Evolutionary conservation across 1,284 basidiomycete genomes (phyloP), one percentile per base, ranked within the genome.

Genomic region (Leucoagaricus sp.): DNA sequence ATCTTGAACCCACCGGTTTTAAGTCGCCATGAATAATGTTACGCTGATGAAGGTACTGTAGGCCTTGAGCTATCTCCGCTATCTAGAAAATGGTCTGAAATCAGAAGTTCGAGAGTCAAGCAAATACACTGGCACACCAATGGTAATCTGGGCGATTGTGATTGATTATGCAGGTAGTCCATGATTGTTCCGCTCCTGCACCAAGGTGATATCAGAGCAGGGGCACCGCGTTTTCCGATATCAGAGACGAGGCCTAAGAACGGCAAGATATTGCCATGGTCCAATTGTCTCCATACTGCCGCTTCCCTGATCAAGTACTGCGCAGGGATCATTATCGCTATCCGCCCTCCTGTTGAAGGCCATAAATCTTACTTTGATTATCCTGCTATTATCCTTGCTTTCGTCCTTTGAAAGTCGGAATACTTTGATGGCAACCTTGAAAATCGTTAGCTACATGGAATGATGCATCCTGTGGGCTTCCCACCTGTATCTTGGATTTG

Each of bases 181-280:
- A 17, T 36, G 31, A 49, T 49, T 3, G 47, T 42, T 8, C 60
- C 64, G 12, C 60, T 53, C 31, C 53, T 45, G 31, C 62, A 67
- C 36, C 59, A 64, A 0, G 65, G 65, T 4, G 64, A 65, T n/a
- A 69, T 58, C 21, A 68, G 58, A 12, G 62, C 64, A 9, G 64
- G 36, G 28, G 33, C 28, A 13, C 36, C 59, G 17, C 45, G 58
- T 8, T 54, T 50, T 2, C 55, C 58, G 15, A 61, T 29, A 17
- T 62, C 60, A 8, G 45, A 23, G 29, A 53, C 53, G 10, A 64
- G 31, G 7, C 65, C 62, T 17, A 65, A 31, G 53, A 62, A 60
- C 12, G 49, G 40, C 17, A 62, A 28, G n/a, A 65, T 36, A 34
- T 65, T 62, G 13, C 42, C 42, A 25, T 64, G 63, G n/a, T 55